Evolutionary conservation across 176 grass and related monocot species (phyloP).

Genomic region (Saccharum spontaneum): DNA sequence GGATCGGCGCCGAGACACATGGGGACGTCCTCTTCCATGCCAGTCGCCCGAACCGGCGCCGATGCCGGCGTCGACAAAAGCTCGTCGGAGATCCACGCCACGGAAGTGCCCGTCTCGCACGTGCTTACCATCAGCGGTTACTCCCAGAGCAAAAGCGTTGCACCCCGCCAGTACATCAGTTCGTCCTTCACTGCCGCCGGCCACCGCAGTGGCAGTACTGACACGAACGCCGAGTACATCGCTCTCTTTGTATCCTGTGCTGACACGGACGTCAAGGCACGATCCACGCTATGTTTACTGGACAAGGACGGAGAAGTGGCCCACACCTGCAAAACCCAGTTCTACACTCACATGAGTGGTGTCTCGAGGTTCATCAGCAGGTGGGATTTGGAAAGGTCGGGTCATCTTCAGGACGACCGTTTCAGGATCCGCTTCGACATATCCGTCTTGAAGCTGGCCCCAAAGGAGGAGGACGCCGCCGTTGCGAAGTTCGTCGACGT

Average conservation of each 20-base stretch:
- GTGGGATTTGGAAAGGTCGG: background rate
- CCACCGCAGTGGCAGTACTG: background rate
- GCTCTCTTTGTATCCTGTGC: background rate
- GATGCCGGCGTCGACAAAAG: background rate
- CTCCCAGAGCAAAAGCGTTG: background rate
- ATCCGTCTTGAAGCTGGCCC: no score
- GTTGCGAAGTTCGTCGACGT: background rate
- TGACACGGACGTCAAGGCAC: background rate
- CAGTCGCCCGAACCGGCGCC: no score
- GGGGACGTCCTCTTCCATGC: no score
- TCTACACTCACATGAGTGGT: background rate
- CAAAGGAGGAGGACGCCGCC: no score
- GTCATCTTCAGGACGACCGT: background rate
- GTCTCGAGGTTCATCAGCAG: background rate
- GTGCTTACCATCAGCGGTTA: constrained; percentile 29
- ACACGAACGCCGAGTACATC: background rate
- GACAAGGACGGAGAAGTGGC: background rate
- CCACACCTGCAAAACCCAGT: background rate
- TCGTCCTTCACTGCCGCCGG: background rate
- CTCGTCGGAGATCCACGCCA: background rate
- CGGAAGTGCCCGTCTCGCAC: background rate
- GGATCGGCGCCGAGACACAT: no score
- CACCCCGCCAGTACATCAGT: background rate
- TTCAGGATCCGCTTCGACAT: background rate
- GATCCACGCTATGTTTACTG: background rate